Percentiles rank a stretch among this genome's conserved stretches.
Evolutionary conservation across 352 stramenopile species (phyloP).

Genomic region (Phytophthora crassamura): DNA sequence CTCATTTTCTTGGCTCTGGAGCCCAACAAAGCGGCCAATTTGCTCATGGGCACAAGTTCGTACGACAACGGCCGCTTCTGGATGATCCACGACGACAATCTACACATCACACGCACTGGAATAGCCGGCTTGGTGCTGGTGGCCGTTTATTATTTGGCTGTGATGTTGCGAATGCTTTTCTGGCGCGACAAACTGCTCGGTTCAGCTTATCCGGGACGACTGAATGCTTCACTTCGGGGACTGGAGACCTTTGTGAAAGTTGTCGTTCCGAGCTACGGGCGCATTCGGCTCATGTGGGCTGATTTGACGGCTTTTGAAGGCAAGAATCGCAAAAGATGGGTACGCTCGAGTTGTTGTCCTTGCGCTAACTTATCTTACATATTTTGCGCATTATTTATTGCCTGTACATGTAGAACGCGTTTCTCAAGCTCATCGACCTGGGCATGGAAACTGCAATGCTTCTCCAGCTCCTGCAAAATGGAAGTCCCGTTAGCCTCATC

Average conservation of each 20-base stretch:
- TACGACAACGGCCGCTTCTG: neutral
- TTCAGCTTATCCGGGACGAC: too few species aligned
- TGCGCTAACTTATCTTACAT: too few species aligned
- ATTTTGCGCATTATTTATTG: neutral
- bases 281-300: constrained; percentile 2
- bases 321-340: constrained; percentile 30
- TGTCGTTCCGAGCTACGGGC: constrained; percentile 5
- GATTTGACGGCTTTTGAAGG: constrained; percentile 31
- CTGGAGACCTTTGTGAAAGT: constrained; percentile 10
- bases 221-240: neutral
- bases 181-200: constrained; percentile 19
- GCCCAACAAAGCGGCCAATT: constrained; percentile 30
- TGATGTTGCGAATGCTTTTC: constrained; percentile 22
- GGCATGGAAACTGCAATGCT: too few species aligned
- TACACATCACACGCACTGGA: neutral
- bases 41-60: constrained; percentile 29
- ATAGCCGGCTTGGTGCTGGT: constrained; percentile 8
- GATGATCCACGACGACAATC: constrained; percentile 20
- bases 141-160: constrained; percentile 15
- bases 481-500: constrained; percentile 8
- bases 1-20: constrained; percentile 22
- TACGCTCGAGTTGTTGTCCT: constrained; percentile 6
- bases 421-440: too few species aligned
- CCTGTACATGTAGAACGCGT: neutral
- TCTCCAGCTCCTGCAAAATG: constrained; percentile 8